Evolutionary conservation across 306 rosid genomes (phyloP), one percentile per base, ranked within the genome.

Genomic region (Cyamopsis tetragonoloba): DNA sequence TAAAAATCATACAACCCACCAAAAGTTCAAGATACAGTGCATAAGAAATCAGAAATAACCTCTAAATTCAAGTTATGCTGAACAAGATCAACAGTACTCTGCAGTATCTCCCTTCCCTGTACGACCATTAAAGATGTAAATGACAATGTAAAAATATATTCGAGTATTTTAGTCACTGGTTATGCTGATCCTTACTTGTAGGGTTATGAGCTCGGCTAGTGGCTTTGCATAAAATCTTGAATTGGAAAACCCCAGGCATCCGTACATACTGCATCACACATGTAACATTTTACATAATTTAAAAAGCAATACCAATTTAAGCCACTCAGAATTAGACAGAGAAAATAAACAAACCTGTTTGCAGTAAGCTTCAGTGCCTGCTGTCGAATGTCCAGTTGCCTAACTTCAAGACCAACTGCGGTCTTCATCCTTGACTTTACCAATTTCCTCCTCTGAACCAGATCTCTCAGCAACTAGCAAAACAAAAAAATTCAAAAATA

Each of bases 331-430:
- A 64, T 44, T 53, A 53, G 6, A 59, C n/a, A n/a, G n/a, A n/a
- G n/a, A n/a, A n/a, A n/a, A 59, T 56, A 53, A 62, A 17, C 8
- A 32, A 3, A 93, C 99, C 97, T 93, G 84, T 93, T 88, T 73
- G 99, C 99, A 54, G 96, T 90, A 74, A 93, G 96, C 91, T 93
- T 93, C 41, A 93, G 81, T 67, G 99, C 99, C 82, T 93, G 99
- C 79, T 93, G 99, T 71, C 80, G 92, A 79, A 93, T 85, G 86
- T 93, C 99, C 59, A 86, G 72, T 71, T 93, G 98, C 81, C 85
- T 97, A 59, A 77, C 67, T 81, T 82, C 85, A 71, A 93, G 85
- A 81, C 96, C 96, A 50, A 95, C 78, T 58, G 87, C 95, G 22
- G 59, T 83, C 87, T 88, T 90, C 96, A 93, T 93, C 97, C 85